Base-by-base conservation (phyloP, 768 basidiomycete genomes). In the Suillus lakei region DNA sequence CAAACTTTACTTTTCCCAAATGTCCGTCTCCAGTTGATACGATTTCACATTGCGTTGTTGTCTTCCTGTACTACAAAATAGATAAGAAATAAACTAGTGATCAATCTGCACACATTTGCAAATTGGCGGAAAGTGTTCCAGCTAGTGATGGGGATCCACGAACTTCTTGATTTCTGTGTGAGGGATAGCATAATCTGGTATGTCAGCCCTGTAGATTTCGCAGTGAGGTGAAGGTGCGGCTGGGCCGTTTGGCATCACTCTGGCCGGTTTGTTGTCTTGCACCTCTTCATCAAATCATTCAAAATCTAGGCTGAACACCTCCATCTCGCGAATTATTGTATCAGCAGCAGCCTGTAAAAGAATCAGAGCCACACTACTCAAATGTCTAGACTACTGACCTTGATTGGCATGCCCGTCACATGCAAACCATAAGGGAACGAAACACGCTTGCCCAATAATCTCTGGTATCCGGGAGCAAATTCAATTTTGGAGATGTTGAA, bases 401-500 rank as follows among this genome's bases (percentile, higher is more conserved):
- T 99, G 85, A 99, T 99, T 46, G 98, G 98, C 95, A 99, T 92
- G 43, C 98, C 98, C 8, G 98, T 99, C 71, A 92, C 93, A 80
- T 99, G 98, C 79, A 98, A 93, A 55, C 94, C 98, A 73, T 96
- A 91, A n/a, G 98, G 98, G 81, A 98, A 99, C 70, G 99, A 79
- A 34, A 91, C 95, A 16, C 93, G 85, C 81, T 98, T 97, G 61
- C 98, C 97, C 69, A 96, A 76, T 93, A 99, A 90, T 51, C 96
- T 85, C 79, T 99, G 90, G 79, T 92, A 99, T 32, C 98, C 98
- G 38, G 97, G 91, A 1, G 89, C 88, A 72, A 99, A 99, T 76
- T 99, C 98, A 76, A 99, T 91, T 82, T 99, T 99, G 65, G 93
- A 95, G 80, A 99, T 94, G 48, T 96, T 96, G 80, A 99, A 99